Percentiles rank a stretch among this genome's conserved stretches.
These are phyloP conservation scores for Sporothrix curviconia DNA, from an alignment of 2,329 filamentous ascomycete genomes.

Conservation along the genomic window DNA sequence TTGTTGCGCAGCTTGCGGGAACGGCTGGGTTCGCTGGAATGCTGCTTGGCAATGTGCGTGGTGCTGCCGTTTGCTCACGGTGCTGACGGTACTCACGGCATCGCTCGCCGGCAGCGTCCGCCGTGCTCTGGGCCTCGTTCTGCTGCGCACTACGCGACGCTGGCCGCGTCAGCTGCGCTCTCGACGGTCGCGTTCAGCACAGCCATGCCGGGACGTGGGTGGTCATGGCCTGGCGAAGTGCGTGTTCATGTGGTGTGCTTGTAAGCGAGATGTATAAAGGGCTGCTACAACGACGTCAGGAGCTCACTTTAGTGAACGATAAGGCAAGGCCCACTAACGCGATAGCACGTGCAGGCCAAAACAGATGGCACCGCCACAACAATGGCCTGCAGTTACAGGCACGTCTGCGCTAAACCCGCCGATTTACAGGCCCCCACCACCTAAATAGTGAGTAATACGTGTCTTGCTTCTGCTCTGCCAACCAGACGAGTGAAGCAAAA, in stretches of 20 bases:
- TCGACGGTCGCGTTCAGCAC: conserved; percentile 9
- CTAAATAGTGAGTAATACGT: no score
- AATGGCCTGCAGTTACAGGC: not conserved
- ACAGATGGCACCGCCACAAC: not conserved
- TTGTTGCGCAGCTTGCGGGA: conserved; percentile 38
- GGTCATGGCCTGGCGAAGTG: not conserved
- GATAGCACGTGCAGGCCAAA: conserved; percentile 1
- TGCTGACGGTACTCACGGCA: not conserved
- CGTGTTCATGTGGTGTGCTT: not conserved
- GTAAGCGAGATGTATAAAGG: not conserved
- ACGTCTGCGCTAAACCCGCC: not conserved
- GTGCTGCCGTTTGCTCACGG: not conserved
- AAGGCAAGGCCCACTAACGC: not conserved
- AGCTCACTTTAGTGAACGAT: no score
- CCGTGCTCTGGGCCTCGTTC: conserved; percentile 18
- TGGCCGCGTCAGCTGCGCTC: conserved; percentile 15
- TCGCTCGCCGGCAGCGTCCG: conserved; percentile 9
- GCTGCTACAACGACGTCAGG: not conserved
- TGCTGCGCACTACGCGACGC: conserved; percentile 19
- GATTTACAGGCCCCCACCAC: not conserved
- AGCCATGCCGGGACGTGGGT: conserved; percentile 6
- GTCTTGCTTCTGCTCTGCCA: conserved; percentile 2
- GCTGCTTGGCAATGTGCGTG: conserved; percentile 19
- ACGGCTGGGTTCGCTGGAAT: conserved; percentile 23
- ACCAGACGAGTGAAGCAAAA: not conserved